Evolutionary conservation across 345 rosid species (phyloP).

Genomic region (Cardamine chenopodiifolia): DNA sequence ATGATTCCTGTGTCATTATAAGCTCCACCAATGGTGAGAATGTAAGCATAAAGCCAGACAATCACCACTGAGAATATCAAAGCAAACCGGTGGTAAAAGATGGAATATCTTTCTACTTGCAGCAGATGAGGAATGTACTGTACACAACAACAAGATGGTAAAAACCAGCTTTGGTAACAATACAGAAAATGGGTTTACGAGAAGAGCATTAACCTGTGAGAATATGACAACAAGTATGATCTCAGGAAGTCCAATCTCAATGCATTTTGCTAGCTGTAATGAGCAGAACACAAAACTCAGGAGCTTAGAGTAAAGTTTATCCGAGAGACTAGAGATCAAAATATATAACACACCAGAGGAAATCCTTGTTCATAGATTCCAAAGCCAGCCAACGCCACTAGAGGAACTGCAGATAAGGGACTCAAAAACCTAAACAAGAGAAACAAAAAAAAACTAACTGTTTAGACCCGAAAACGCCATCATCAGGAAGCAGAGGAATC

Average conservation of each 20-base stretch:
- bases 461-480: background rate
- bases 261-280: constrained; percentile 78
- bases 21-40: constrained; percentile 84
- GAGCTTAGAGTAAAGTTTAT: background rate
- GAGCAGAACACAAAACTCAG: constrained; percentile 21
- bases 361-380: constrained; percentile 92
- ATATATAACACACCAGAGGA: constrained; percentile 61
- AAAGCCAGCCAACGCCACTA: constrained; percentile 84
- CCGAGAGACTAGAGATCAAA: background rate
- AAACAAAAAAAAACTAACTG: background rate
- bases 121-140: constrained; percentile 79
- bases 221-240: constrained; percentile 69
- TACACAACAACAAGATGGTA: constrained; percentile 27
- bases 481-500: constrained; percentile 1
- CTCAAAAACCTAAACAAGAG: constrained; percentile 62
- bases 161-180: constrained; percentile 4
- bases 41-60: constrained; percentile 81
- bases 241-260: constrained; percentile 89
- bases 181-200: background rate
- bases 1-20: constrained; percentile 58
- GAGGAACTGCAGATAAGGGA: constrained; percentile 79
- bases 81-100: constrained; percentile 77
- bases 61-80: constrained; percentile 77
- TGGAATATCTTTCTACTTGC: constrained; percentile 50
- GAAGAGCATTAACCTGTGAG: constrained; percentile 62